Base-by-base conservation (phyloP, 495 filamentous ascomycete genomes). In the Penicillium manginii region DNA sequence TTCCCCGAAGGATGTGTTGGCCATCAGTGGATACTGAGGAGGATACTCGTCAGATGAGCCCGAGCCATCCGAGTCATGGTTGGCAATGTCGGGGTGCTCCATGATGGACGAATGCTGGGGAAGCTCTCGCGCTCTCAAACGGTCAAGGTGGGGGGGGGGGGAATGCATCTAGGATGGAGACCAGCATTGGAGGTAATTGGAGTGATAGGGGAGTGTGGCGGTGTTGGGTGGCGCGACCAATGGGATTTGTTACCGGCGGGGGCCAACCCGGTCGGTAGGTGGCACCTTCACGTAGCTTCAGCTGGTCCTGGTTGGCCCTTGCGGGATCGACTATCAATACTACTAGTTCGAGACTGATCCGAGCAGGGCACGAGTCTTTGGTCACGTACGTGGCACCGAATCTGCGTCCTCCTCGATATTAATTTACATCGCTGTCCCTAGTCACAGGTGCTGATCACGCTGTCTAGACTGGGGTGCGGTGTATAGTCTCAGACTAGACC, bases 1-100 rank as follows among this genome's bases (percentile, higher is more conserved):
- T 43, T 79, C 73, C 23, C 74, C 72, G 53, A 74, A 74, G 51
- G 70, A 62, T 58, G 72, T 70, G 71, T 61, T 78, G 60, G 65
- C 72, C 70, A 59, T 76, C 70, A 73, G 37, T 39, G 82, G 80
- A 51, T 79, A 74, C 39, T 81, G 70, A 21, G 71, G 66, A 35
- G 72, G 60, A 58, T 72, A 83, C 40, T 89, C 87, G 57, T 84
- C 84, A 19, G 86, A 89, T 5, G 84, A 86, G 39, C 77, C 82
- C 31, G 86, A 88, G 57, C 79, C 84, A 39, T 85, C 86, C 22
- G 86, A 89, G 66, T 90, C 88, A 67, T 84, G 61, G 72, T 80
- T 67, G 71, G 73, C 52, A 74, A 76, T 64, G 66, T 80, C 81
- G 49, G 85, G 78, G 48, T 84, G 82, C 72, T 85, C 83, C 80